Conservation (phyloP, 169 alveolate genomes). For the Eimeria necatrix region DNA sequence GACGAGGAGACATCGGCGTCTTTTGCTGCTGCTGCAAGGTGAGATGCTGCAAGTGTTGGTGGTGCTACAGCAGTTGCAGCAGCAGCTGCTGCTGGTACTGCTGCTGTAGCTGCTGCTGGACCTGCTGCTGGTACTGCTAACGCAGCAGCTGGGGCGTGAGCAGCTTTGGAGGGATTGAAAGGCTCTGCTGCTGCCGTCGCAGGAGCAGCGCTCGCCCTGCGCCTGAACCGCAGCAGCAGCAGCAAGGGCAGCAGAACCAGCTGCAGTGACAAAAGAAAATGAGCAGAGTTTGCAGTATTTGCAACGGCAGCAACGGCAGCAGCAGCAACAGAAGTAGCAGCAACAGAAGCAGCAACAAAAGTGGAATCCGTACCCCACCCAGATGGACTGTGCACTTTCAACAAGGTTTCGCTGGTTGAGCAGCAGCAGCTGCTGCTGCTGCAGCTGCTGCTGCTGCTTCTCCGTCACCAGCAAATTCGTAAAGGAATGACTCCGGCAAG, state of each 20-base stretch:
- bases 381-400: not conserved
- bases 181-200: not conserved
- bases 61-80: not conserved
- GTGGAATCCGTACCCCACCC: slow-evolving; percentile 12
- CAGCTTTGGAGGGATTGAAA: no score
- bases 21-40: not conserved
- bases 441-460: slow-evolving; percentile 52
- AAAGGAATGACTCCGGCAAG: not conserved
- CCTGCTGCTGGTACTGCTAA: not conserved
- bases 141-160: no score
- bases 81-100: not conserved
- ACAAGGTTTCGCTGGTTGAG: not conserved
- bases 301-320: not conserved
- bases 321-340: slow-evolving; percentile 18
- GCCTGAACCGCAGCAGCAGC: not conserved
- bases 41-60: not conserved
- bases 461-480: not conserved
- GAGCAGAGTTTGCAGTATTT: not conserved
- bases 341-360: not conserved
- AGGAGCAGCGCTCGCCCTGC: not conserved
- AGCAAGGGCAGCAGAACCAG: slow-evolving; percentile 33
- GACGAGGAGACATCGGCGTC: not conserved
- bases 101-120: not conserved
- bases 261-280: not conserved
- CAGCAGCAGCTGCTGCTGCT: slow-evolving; percentile 15